Conservation (phyloP, 192 early-diverging fungal species). For the Coemansia umbellata region DNA sequence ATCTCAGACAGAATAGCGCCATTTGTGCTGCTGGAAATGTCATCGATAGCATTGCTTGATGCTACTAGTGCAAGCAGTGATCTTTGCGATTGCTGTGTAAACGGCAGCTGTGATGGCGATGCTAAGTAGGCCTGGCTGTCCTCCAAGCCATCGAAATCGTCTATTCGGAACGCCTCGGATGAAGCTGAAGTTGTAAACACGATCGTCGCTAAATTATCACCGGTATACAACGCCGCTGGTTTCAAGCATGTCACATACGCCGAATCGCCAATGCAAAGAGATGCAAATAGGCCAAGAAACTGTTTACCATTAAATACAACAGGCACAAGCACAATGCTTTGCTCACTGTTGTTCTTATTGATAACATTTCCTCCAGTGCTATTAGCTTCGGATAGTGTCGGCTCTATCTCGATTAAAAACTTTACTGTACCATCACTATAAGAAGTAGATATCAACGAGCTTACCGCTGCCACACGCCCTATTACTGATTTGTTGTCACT, state of each 20-base stretch:
- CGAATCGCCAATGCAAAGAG: slow-evolving; percentile 19
- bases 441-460: slow-evolving; percentile 2
- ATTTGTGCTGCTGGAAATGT: not conserved
- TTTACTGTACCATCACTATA: not conserved
- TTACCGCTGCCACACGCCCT: slow-evolving; percentile 15
- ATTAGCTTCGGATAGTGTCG: not conserved
- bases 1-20: too few species aligned
- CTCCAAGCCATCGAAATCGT: slow-evolving; percentile 24
- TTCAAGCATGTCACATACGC: slow-evolving; percentile 17
- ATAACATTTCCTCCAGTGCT: not conserved
- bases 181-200: slow-evolving; percentile 9
- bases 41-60: not conserved
- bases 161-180: slow-evolving; percentile 13
- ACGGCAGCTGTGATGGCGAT: slow-evolving; percentile 5
- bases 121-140: slow-evolving; percentile 7
- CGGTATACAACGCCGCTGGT: not conserved
- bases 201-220: not conserved
- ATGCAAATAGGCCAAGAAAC: slow-evolving; percentile 17
- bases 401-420: slow-evolving; percentile 15
- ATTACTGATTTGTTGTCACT: slow-evolving; percentile 3
- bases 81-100: slow-evolving; percentile 25
- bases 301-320: slow-evolving; percentile 11
- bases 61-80: slow-evolving; percentile 9
- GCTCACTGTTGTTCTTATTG: not conserved
- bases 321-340: not conserved